Percentiles rank a stretch among this genome's conserved stretches.
phyloP scores from a whole-genome alignment of 306 rosid genomes.

The Hippophae gyantsensis region DNA sequence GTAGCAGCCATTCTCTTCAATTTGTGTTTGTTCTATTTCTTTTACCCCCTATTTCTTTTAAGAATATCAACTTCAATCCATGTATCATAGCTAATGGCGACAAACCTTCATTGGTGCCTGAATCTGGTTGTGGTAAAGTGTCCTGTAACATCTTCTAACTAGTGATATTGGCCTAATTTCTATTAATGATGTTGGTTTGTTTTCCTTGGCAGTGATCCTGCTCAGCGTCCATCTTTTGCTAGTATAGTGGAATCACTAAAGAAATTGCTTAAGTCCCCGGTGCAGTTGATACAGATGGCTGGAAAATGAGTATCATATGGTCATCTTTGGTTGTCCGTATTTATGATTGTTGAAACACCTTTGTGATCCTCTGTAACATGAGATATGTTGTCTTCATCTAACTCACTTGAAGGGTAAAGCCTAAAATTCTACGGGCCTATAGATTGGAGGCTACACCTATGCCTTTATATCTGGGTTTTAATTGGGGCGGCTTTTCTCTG shows the following conservation, averaged over 20 bases:
- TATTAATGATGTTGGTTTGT: slow-evolving; percentile 6
- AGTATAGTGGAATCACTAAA: slow-evolving; percentile 68
- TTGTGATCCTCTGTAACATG: slow-evolving; percentile 29
- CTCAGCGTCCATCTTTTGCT: slow-evolving; percentile 57
- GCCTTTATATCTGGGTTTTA: too few species aligned
- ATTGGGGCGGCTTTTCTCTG: too few species aligned
- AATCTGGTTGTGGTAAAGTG: neutral
- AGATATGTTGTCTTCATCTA: slow-evolving; percentile 23
- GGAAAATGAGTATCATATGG: slow-evolving; percentile 21
- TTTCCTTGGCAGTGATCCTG: slow-evolving; percentile 56
- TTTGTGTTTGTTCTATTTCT: too few species aligned
- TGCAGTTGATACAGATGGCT: slow-evolving; percentile 50
- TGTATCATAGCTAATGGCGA: too few species aligned
- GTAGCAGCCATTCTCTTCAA: too few species aligned
- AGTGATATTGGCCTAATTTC: neutral
- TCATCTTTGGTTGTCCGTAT: slow-evolving; percentile 17
- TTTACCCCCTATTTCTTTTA: too few species aligned
- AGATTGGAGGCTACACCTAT: too few species aligned
- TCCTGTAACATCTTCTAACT: neutral
- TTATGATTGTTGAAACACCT: slow-evolving; percentile 18
- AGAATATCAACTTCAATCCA: too few species aligned
- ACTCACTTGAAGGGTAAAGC: slow-evolving; percentile 16
- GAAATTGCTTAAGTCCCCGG: slow-evolving; percentile 79
- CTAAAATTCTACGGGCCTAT: too few species aligned
- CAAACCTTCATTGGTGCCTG: neutral